Conservation (phyloP, 1,284 basidiomycete species). For the Cutaneotrichosporon cutaneum region DNA sequence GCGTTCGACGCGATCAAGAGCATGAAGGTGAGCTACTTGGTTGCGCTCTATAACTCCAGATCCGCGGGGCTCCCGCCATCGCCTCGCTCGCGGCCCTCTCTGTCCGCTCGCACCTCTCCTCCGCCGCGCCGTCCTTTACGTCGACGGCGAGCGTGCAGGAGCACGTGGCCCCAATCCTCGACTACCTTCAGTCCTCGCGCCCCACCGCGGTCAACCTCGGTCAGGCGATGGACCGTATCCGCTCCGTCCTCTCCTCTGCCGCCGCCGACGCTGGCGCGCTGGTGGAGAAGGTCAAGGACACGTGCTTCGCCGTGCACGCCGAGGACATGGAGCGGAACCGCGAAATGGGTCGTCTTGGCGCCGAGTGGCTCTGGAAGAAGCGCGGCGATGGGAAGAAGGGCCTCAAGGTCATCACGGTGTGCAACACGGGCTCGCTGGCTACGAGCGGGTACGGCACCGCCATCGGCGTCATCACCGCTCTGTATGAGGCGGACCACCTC, state of each 20-base stretch:
- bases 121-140: slow-evolving; percentile 24
- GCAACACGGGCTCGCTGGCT: slow-evolving; percentile 89
- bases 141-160: slow-evolving; percentile 32
- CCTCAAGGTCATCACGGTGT: slow-evolving; percentile 85
- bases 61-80: slow-evolving; percentile 90
- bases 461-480: slow-evolving; percentile 83
- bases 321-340: slow-evolving; percentile 83
- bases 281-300: slow-evolving; percentile 61
- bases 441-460: slow-evolving; percentile 93
- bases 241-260: slow-evolving; percentile 53
- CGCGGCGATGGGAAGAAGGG: slow-evolving; percentile 53
- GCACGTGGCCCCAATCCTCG: slow-evolving; percentile 57
- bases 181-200: slow-evolving; percentile 76
- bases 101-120: slow-evolving; percentile 60
- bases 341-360: slow-evolving; percentile 75
- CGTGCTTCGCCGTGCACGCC: slow-evolving; percentile 62
- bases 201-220: slow-evolving; percentile 92
- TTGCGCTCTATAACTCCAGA: slow-evolving; percentile 55
- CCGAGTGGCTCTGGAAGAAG: slow-evolving; percentile 72
- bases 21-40: slow-evolving; percentile 68
- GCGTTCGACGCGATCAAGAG: slow-evolving; percentile 87
- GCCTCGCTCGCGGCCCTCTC: slow-evolving; percentile 82
- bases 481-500: slow-evolving; percentile 73
- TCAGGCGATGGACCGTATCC: slow-evolving; percentile 72
- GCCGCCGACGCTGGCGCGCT: slow-evolving; percentile 52